phyloP scores from a whole-genome alignment of 176 grass and related monocot genomes.

The Elaeis guineensis region DNA sequence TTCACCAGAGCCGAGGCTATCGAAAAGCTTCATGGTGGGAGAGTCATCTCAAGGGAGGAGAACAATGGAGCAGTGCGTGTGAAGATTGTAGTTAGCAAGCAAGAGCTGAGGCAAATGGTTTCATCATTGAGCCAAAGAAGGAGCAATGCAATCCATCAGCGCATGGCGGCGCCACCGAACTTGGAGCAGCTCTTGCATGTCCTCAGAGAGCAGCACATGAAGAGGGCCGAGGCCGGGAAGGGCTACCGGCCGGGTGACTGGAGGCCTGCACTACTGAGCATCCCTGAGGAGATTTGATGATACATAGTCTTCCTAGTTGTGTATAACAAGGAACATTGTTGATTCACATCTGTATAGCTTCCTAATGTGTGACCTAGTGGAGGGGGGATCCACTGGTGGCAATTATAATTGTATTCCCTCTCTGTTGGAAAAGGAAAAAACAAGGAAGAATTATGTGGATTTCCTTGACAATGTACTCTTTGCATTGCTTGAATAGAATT shows the following conservation, averaged over 20 bases:
- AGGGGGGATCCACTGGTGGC: too few species aligned
- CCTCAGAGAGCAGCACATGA: conserved; percentile 19
- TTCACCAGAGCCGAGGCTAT: too few species aligned
- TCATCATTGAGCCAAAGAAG: conserved; percentile 6
- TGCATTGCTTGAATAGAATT: too few species aligned
- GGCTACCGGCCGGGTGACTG: conserved; percentile 7
- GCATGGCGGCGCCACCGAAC: background rate
- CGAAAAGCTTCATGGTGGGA: conserved; percentile 19
- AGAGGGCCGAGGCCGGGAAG: conserved; percentile 11
- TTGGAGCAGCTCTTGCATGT: conserved; percentile 25
- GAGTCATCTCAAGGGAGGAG: conserved; percentile 9
- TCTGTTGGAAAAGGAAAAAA: too few species aligned
- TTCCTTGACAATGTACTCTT: too few species aligned
- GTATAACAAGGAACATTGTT: too few species aligned
- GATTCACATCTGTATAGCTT: too few species aligned
- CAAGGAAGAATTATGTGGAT: too few species aligned
- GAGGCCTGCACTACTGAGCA: conserved; percentile 25
- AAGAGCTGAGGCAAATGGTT: conserved; percentile 31
- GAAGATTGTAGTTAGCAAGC: conserved; percentile 32
- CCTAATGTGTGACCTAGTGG: too few species aligned
- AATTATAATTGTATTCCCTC: too few species aligned
- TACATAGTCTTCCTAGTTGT: too few species aligned
- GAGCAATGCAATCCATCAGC: conserved; percentile 1
- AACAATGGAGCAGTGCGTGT: conserved; percentile 17
- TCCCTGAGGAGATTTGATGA: conserved; percentile 22